Evolutionary conservation across 108 stramenopile genomes (phyloP).

Genomic region (Stephanodiscus minutulus): DNA sequence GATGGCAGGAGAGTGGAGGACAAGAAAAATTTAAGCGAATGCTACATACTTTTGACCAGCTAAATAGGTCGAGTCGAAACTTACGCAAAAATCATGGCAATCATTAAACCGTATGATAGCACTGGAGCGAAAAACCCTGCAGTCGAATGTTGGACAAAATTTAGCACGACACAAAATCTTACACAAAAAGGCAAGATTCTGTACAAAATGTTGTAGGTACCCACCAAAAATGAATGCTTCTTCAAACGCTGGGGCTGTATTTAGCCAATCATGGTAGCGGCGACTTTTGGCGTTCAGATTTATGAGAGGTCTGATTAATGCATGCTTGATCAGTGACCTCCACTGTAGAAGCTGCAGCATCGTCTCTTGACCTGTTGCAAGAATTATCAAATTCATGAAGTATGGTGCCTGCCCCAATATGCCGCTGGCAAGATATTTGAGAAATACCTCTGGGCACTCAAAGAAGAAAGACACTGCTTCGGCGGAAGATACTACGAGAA

Average conservation of each 20-base stretch:
- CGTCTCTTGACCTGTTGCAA: conserved; percentile 49
- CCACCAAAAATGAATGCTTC: conserved; percentile 37
- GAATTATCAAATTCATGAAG: conserved; percentile 40
- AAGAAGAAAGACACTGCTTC: conserved; percentile 32
- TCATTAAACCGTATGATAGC: conserved; percentile 43
- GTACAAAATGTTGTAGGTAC: not conserved
- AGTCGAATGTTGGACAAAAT: not conserved
- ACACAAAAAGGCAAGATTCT: not conserved
- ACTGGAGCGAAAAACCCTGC: conserved; percentile 32
- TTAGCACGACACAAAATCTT: not conserved
- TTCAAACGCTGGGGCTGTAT: conserved; percentile 34
- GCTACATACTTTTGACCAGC: not conserved
- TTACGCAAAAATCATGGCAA: conserved; percentile 45
- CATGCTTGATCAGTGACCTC: conserved; percentile 48
- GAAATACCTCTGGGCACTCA: conserved; percentile 34
- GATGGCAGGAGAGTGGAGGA: conserved; percentile 2
- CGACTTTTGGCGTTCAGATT: conserved; percentile 39
- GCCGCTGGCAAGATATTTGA: conserved; percentile 15
- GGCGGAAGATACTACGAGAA: conserved; percentile 25
- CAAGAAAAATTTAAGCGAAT: conserved; percentile 31
- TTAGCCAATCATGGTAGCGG: conserved; percentile 34
- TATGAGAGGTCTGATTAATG: conserved; percentile 31
- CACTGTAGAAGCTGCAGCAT: conserved; percentile 49
- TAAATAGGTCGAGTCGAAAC: not conserved
- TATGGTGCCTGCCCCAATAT: conserved; percentile 37